These are phyloP conservation scores for Cercospora brassicicola DNA, from an alignment of 2,329 filamentous ascomycete genomes.

Conservation along the genomic window DNA sequence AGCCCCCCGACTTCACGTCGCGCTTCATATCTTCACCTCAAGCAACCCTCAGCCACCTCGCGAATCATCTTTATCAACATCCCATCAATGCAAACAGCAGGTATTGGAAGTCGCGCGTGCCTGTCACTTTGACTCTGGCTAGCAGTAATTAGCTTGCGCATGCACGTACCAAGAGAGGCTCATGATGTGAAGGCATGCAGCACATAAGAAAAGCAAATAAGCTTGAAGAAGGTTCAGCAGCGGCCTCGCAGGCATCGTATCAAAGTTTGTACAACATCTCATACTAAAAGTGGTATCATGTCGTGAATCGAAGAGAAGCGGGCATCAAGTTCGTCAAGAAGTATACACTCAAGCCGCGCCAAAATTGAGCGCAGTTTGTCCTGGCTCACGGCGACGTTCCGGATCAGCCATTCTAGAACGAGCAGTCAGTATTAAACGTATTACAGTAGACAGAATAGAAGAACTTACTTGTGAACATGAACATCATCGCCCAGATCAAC, in stretches of 20 bases:
- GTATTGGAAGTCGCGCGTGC: neutral
- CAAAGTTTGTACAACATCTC: neutral
- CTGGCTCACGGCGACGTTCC: slow-evolving; percentile 27
- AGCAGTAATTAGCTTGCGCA: neutral
- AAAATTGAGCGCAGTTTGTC: slow-evolving; percentile 16
- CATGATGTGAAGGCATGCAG: neutral
- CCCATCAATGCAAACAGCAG: neutral
- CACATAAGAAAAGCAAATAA: neutral
- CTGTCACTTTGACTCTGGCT: neutral
- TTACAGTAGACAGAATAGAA: too few relatives aligned
- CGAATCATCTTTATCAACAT: neutral
- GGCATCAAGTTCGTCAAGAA: neutral
- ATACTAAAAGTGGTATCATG: slow-evolving; percentile 3
- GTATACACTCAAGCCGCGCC: neutral
- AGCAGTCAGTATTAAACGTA: slow-evolving; percentile 33
- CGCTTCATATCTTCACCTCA: neutral
- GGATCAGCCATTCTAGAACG: slow-evolving; percentile 29
- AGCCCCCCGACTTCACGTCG: neutral
- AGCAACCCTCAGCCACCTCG: neutral
- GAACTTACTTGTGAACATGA: slow-evolving; percentile 65
- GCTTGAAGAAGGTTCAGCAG: neutral
- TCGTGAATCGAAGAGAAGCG: neutral
- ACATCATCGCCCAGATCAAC: slow-evolving; percentile 67
- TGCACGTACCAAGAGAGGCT: neutral
- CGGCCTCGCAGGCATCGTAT: neutral